phyloP scores from a whole-genome alignment of 2,329 filamentous ascomycete genomes.

The Podosphaera xanthii region DNA sequence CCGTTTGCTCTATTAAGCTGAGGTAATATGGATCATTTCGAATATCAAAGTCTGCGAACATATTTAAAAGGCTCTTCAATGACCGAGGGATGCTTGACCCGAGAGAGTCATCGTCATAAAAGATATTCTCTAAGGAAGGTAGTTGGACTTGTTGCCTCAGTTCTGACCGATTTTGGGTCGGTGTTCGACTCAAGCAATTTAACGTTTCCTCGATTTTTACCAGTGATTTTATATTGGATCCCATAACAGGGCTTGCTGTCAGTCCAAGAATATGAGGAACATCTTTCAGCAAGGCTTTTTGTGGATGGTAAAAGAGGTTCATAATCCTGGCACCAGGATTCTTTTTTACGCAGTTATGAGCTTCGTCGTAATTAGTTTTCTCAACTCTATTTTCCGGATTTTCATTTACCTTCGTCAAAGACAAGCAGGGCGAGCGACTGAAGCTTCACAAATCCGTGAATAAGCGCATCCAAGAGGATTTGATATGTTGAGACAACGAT shows the following conservation, averaged over 20 bases:
- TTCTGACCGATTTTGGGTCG: conserved; percentile 30
- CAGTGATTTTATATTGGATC: conserved; percentile 10
- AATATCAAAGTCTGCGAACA: conserved; percentile 27
- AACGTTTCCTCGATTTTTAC: conserved; percentile 27
- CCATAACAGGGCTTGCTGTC: conserved; percentile 16
- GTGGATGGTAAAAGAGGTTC: conserved; percentile 13
- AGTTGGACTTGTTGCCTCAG: conserved; percentile 13
- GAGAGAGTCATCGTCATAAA: conserved; percentile 3
- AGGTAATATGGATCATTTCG: conserved; percentile 36
- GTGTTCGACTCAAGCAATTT: conserved; percentile 30
- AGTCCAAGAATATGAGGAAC: conserved; percentile 16
- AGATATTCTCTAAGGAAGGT: conserved; percentile 9
- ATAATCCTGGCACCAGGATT: conserved; percentile 15
- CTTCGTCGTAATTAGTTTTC: conserved; percentile 6
- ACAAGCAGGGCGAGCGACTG: conserved; percentile 30
- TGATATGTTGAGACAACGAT: conserved; percentile 40
- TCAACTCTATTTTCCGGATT: too few species aligned
- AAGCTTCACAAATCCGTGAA: conserved; percentile 37
- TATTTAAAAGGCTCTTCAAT: conserved; percentile 7
- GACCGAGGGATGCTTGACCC: conserved; percentile 3
- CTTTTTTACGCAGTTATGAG: conserved; percentile 15
- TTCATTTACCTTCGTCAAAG: conserved; percentile 37
- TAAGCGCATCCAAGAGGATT: conserved; percentile 34
- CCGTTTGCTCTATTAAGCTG: conserved; percentile 21
- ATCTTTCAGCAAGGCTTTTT: conserved; percentile 3